phyloP scores from a whole-genome alignment of 257 asterid species.

The Ajuga chamaepitys region DNA sequence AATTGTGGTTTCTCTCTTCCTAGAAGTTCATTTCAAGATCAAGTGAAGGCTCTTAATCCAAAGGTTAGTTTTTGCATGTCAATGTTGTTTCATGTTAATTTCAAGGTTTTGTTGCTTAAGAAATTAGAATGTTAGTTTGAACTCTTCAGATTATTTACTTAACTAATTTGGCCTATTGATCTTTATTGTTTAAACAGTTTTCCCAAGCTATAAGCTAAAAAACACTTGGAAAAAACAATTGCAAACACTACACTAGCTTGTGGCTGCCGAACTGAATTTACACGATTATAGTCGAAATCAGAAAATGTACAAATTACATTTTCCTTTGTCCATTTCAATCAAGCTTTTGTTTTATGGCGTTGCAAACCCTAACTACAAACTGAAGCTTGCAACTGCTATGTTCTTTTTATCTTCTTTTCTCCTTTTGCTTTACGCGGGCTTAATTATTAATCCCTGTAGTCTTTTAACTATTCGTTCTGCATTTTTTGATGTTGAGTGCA shows the following conservation, averaged over 20 bases:
- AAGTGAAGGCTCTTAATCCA: conserved; percentile 80
- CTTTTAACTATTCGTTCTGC: conserved; percentile 8
- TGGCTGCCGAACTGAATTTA: not conserved
- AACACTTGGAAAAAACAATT: too few relatives aligned
- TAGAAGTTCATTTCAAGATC: conserved; percentile 75
- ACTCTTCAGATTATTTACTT: not conserved
- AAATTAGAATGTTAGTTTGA: not conserved
- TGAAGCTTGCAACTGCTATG: not conserved
- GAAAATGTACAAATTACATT: not conserved
- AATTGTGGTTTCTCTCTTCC: conserved; percentile 72
- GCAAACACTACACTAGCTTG: not conserved
- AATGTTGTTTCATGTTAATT: not conserved
- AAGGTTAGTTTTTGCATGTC: conserved; percentile 46
- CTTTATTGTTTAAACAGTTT: not conserved
- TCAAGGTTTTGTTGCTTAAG: not conserved
- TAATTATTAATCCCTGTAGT: not conserved
- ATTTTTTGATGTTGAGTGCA: conserved; percentile 26
- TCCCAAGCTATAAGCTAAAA: too few relatives aligned
- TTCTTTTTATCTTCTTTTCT: conserved; percentile 2
- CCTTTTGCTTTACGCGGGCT: conserved; percentile 5
- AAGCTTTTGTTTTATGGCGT: conserved; percentile 3
- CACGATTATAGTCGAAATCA: not conserved
- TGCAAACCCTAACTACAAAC: not conserved
- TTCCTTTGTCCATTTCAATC: not conserved
- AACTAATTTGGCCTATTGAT: conserved; percentile 5